Base-by-base conservation (phyloP, 345 rosid species). In the Melaleuca quinquenervia region DNA sequence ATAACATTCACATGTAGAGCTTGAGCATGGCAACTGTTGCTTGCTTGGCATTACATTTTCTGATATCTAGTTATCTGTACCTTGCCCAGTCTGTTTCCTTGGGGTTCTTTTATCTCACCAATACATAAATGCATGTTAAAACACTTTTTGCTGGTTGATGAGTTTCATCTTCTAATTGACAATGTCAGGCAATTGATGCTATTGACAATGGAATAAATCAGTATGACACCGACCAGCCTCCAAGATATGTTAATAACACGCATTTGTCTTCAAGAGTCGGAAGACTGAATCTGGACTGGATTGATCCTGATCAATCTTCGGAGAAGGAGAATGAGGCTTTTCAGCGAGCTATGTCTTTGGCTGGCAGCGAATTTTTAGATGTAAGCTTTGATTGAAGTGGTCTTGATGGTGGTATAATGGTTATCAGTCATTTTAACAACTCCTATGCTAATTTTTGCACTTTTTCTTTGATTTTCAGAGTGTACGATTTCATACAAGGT, bases 311-410 rank as follows among this genome's bases (percentile, higher is more conserved):
- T 90, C 99, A 95, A 89, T 96, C 99, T 60, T 70, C 94, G 22
- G 96, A 94, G 90, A 95, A 91, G 88, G 99, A 97, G 93, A 94
- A 96, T 83, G 95, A 92, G 87, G 98, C 98, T 70, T 97, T 96
- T 87, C 93, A 90, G 76, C 88, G 48, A 89, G 98, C 97, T 88
- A 93, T 97, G 99, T 91, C 90, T 78, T 87, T 96, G 32, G 94
- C 96, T 85, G 99, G 98, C 51, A 91, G 91, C 84, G 99, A 96
- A 91, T 97, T 97, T 87, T 89, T 95, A 44, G 93, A 94, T 49
- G 99, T 96, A 90, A 93, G 94, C 20, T 85, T 90, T 70, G 0
- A 45, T 70, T 18, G 76, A 70, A 70, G 45, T 1, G 20, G 48
- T 70, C 78, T 70, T 0, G 78, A 32, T 32, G 45, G 45, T 5